Conservation (phyloP, 305 asterid species). For the Coffea humblotiana region DNA sequence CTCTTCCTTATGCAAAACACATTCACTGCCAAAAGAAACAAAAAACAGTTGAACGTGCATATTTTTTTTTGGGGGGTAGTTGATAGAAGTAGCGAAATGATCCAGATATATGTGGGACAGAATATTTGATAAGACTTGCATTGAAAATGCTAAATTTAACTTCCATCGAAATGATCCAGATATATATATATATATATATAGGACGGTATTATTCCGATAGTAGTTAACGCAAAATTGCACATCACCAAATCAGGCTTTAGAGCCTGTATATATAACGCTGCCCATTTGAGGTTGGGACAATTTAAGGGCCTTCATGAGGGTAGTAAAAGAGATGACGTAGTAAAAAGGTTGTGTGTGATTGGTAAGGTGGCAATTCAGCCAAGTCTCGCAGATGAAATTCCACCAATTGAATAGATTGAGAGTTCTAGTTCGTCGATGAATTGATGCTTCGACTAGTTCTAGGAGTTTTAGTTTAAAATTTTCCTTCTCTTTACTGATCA, state of each 20-base stretch:
- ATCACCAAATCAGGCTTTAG: too few species aligned
- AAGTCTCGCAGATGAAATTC: slow-evolving; percentile 31
- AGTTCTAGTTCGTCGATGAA: neutral
- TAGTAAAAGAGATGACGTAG: slow-evolving; percentile 35
- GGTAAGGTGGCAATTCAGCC: slow-evolving; percentile 37
- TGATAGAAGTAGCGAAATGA: too few species aligned
- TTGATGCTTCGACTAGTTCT: too few species aligned
- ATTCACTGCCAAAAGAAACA: too few species aligned
- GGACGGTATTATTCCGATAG: slow-evolving; percentile 27
- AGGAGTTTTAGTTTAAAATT: too few species aligned
- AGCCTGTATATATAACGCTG: neutral
- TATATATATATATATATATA: too few species aligned
- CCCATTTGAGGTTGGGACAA: slow-evolving; percentile 29
- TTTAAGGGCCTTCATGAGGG: slow-evolving; percentile 31
- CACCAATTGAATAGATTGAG: slow-evolving; percentile 28
- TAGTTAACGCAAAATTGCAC: neutral
- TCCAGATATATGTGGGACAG: slow-evolving; percentile 17
- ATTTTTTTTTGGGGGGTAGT: too few species aligned
- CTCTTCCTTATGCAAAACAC: too few species aligned
- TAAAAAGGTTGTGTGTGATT: slow-evolving; percentile 41
- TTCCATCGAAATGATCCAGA: too few species aligned
- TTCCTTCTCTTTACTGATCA: too few species aligned
- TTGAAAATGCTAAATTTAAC: slow-evolving; percentile 32
- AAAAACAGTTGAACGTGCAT: too few species aligned
- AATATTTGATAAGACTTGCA: slow-evolving; percentile 22